Evolutionary conservation across 345 rosid species (phyloP), one percentile per base, ranked within the genome.

Genomic region (Angophora floribunda): DNA sequence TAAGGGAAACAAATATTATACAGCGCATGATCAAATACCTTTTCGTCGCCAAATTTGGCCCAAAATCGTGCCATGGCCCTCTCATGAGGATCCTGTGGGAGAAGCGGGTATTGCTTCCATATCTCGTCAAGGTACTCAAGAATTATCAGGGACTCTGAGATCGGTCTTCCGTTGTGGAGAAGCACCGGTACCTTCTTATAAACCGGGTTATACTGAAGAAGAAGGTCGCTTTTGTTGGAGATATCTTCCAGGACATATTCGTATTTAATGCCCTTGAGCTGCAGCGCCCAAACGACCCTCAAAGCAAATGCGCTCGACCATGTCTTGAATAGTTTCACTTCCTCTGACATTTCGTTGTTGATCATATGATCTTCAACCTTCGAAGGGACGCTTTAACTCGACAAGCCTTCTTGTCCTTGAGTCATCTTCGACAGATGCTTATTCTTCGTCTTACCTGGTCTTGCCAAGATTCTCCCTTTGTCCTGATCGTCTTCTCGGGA

Each of bases 281-380:
- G 63, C 65, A 85, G 19, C 6, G 55, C 89, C 89, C 87, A 85
- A 9, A 86, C 85, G 36, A 50, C 50, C 65, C 89, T 88, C 61
- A 88, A 70, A 19, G 65, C 53, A 85, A 61, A 85, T 6, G 86
- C 59, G 82, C 87, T 85, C 51, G 87, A 88, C 89, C 89, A 85
- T 85, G 89, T 88, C 70, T 51, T 6, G 86, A 87, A 79, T 22
- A 87, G 86, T 59, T 79, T 87, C 86, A 87, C 88, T 41, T 79
- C 88, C 75, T 87, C 85, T 36, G n/a, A 41, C 88, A 78, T 87
- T 17, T 45, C 21, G 63, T 57, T 7, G 2, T 67, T 7, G 45
- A 67, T 32, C 79, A 67, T 16, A 4, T 9, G 79, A 67, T 67
- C 79, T 32, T 4, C 79, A 32, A 67, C 79, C 79, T 67, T 32